Conservation (phyloP, 2,329 filamentous ascomycete species). For the Hysterium pulicare region DNA sequence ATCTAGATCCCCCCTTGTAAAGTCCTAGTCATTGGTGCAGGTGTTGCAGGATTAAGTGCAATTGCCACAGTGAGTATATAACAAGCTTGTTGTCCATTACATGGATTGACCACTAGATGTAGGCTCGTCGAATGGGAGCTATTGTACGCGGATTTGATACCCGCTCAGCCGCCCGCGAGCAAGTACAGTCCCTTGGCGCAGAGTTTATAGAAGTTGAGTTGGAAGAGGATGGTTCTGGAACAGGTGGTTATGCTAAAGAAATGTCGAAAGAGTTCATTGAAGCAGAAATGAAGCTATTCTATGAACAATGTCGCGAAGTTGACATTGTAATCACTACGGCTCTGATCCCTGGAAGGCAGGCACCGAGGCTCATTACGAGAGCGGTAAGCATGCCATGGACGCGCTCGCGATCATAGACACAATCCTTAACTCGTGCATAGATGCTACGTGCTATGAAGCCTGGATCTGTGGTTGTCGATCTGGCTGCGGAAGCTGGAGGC, state of each 20-base stretch:
- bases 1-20: slow-evolving; percentile 82
- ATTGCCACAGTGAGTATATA: slow-evolving; percentile 64
- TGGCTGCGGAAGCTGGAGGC: slow-evolving; percentile 50
- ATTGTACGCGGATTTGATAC: slow-evolving; percentile 91
- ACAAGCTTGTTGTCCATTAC: not conserved
- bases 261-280: slow-evolving; percentile 94
- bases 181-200: slow-evolving; percentile 84
- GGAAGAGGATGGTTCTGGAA: slow-evolving; percentile 77
- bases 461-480: slow-evolving; percentile 81
- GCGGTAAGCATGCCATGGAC: slow-evolving; percentile 47
- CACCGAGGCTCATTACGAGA: slow-evolving; percentile 80
- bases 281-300: slow-evolving; percentile 89
- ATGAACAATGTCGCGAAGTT: slow-evolving; percentile 80
- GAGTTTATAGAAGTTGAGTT: slow-evolving; percentile 87
- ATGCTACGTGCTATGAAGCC: slow-evolving; percentile 86
- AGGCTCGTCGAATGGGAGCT: slow-evolving; percentile 77
- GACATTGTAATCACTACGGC: slow-evolving; percentile 93
- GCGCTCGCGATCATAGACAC: no score
- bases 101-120: slow-evolving; percentile 6
- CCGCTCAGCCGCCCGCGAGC: slow-evolving; percentile 80
- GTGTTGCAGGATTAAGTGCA: slow-evolving; percentile 82
- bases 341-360: slow-evolving; percentile 79
- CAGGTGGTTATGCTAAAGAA: slow-evolving; percentile 85
- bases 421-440: slow-evolving; percentile 29
- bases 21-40: slow-evolving; percentile 84